Evolutionary conservation across 192 early-diverging fungal species (phyloP).

Genomic region (Rhizophagus sp.): DNA sequence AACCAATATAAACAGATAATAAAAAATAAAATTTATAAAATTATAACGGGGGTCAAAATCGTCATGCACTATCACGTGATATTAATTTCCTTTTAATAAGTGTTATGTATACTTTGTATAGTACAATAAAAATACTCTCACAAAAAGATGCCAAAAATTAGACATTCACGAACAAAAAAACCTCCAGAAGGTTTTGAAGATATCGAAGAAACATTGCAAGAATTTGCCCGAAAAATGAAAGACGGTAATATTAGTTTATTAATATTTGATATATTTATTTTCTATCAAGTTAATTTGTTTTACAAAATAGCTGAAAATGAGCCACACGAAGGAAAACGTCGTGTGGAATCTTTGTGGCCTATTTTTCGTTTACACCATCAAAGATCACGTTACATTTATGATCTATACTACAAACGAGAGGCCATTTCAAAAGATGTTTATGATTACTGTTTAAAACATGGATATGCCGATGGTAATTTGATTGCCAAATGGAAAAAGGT

Average conservation of each 20-base stretch:
- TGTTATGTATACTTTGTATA: no score
- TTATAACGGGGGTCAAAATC: no score
- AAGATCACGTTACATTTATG: constrained; percentile 94
- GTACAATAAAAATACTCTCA: no score
- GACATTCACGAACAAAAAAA: constrained; percentile 73
- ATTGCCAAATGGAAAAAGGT: constrained; percentile 99
- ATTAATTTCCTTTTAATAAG: no score
- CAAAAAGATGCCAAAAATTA: constrained; percentile 70
- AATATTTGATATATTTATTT: neutral
- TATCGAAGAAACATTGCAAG: constrained; percentile 88
- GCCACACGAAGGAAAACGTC: constrained; percentile 89
- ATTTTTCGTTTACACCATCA: constrained; percentile 98
- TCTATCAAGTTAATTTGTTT: neutral
- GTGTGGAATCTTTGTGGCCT: constrained; percentile 89
- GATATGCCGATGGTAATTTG: constrained; percentile 86
- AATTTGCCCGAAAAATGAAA: constrained; percentile 93
- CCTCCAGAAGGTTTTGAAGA: constrained; percentile 96
- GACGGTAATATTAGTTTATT: constrained; percentile 65
- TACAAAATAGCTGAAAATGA: constrained; percentile 87
- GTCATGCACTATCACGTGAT: no score
- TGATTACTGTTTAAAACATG: constrained; percentile 89
- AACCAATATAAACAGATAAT: no score
- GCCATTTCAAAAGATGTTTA: constrained; percentile 92
- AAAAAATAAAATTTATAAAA: no score
- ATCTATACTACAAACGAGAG: constrained; percentile 94